Evolutionary conservation across 2,329 filamentous ascomycete species (phyloP).

Genomic region (Blastomyces percursus): DNA sequence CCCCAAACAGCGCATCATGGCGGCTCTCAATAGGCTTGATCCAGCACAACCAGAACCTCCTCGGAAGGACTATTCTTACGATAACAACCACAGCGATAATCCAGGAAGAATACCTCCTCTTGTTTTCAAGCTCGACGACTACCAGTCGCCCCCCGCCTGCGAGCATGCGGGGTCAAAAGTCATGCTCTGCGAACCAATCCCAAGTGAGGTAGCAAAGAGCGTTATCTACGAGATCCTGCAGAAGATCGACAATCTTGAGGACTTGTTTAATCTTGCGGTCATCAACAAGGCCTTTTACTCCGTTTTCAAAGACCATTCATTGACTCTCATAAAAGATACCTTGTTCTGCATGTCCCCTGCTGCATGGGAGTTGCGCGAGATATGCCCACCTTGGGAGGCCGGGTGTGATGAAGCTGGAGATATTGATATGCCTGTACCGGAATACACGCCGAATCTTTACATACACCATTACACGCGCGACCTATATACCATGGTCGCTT

Average conservation of each 20-base stretch:
- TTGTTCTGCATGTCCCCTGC: slow-evolving; percentile 45
- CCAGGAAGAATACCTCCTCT: neutral
- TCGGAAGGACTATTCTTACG: neutral
- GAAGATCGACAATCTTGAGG: slow-evolving; percentile 39
- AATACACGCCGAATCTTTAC: slow-evolving; percentile 45
- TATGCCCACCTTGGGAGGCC: slow-evolving; percentile 42
- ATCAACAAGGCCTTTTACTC: slow-evolving; percentile 47
- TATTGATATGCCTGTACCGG: slow-evolving; percentile 38
- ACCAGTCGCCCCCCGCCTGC: too few species aligned
- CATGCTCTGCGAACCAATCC: slow-evolving; percentile 5
- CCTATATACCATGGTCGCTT: slow-evolving; percentile 41
- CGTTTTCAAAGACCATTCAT: slow-evolving; percentile 47
- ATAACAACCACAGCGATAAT: neutral
- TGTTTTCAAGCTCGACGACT: neutral
- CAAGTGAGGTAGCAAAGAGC: slow-evolving; percentile 33
- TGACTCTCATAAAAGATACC: slow-evolving; percentile 42
- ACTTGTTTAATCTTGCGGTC: slow-evolving; percentile 45
- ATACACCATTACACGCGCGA: slow-evolving; percentile 43
- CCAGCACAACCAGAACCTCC: neutral
- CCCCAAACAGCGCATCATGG: slow-evolving; percentile 2
- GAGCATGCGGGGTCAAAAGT: slow-evolving; percentile 1
- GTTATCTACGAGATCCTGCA: slow-evolving; percentile 44
- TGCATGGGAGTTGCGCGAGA: slow-evolving; percentile 51
- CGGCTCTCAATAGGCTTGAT: slow-evolving; percentile 1
- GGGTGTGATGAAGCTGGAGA: slow-evolving; percentile 32